A percentile compares a stretch with the other conserved stretches of the same genome.
Conservation (phyloP, 176 grass and related monocot genomes). For the Triticum urartu region DNA sequence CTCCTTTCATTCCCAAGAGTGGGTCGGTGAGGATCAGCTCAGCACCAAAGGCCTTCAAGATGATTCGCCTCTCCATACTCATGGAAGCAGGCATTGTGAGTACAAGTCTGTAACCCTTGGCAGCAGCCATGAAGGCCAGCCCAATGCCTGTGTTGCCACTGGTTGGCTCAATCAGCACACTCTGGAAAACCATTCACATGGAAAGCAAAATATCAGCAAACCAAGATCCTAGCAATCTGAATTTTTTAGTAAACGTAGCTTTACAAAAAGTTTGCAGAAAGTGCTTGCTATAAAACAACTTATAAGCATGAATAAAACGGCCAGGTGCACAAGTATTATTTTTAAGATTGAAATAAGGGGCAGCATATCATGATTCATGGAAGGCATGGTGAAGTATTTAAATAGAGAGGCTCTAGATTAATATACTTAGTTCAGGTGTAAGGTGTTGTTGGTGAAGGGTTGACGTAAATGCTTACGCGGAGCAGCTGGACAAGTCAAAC, state of each 20-base stretch:
- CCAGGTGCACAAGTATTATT: too few species aligned
- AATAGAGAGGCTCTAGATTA: neutral
- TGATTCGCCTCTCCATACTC: conserved; percentile 84
- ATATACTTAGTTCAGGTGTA: neutral
- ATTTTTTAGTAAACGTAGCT: neutral
- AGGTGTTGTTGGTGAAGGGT: neutral
- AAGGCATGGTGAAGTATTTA: neutral
- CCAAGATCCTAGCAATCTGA: neutral
- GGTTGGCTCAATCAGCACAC: conserved; percentile 89
- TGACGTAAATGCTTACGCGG: too few species aligned
- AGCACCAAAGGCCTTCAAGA: conserved; percentile 83
- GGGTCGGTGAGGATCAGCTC: conserved; percentile 78
- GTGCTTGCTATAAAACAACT: neutral
- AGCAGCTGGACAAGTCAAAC: neutral
- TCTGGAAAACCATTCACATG: conserved; percentile 37
- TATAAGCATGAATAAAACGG: neutral
- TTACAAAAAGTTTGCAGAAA: neutral
- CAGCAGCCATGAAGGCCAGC: conserved; percentile 89
- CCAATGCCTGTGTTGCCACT: conserved; percentile 96
- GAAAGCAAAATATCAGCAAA: conserved; percentile 27
- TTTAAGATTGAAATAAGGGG: neutral
- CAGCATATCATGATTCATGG: neutral
- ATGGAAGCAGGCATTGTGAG: conserved; percentile 91
- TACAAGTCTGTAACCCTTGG: conserved; percentile 78
- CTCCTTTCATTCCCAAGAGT: conserved; percentile 77